Evolutionary conservation across 805 yeast genomes (phyloP).

Genomic region (Crinitomyces ghanaensis): DNA sequence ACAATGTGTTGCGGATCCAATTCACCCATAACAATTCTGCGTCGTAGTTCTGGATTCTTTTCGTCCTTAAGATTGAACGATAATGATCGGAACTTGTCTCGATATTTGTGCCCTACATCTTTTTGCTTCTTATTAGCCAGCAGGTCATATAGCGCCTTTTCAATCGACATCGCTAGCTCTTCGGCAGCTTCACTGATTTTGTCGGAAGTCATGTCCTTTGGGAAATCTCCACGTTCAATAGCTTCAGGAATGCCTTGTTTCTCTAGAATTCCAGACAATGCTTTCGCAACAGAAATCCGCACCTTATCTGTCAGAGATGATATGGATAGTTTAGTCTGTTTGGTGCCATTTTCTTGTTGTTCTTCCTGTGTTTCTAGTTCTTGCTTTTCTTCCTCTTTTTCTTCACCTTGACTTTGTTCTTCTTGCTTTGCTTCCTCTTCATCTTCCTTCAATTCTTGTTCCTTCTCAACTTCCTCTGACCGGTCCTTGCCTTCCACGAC

Average conservation of each 20-base stretch:
- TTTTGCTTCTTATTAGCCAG: constrained; percentile 24
- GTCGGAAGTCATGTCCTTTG: too few relatives aligned
- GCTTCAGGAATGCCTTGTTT: constrained; percentile 29
- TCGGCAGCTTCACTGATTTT: constrained; percentile 11
- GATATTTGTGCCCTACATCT: constrained; percentile 38
- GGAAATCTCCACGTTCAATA: constrained; percentile 4
- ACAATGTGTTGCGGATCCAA: constrained; percentile 50
- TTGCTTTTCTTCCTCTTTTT: constrained; percentile 7
- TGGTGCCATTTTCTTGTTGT: neutral
- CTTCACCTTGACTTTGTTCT: neutral
- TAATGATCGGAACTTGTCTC: constrained; percentile 57
- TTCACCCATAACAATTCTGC: constrained; percentile 42
- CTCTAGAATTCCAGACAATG: constrained; percentile 35
- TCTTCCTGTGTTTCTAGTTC: neutral
- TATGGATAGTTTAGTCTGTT: constrained; percentile 2
- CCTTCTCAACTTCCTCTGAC: constrained; percentile 1
- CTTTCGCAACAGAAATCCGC: constrained; percentile 41
- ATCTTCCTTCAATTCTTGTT: constrained; percentile 1
- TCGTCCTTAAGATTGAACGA: constrained; percentile 46
- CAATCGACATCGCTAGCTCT: constrained; percentile 32
- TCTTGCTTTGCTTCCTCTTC: neutral
- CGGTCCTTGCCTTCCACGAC: too few relatives aligned
- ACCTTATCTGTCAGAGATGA: constrained; percentile 16
- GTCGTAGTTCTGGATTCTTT: constrained; percentile 47
- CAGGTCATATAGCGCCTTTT: constrained; percentile 35